Percentiles rank a stretch among this genome's conserved stretches.
Evolutionary conservation across 116 monocot species (phyloP).

Genomic region (Zostera marina): DNA sequence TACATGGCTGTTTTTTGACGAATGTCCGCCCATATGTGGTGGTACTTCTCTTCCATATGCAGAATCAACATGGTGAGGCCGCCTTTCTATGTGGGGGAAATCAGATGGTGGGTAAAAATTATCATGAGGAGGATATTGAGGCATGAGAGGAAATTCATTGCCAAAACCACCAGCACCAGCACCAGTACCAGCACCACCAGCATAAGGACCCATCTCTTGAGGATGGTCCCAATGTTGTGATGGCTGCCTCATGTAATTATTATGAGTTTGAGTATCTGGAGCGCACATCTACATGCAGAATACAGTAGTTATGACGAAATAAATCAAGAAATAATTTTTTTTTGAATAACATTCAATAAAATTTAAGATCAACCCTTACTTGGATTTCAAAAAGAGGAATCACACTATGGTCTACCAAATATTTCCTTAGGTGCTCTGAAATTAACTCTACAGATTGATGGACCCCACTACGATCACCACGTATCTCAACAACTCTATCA

Average conservation of each 20-base stretch:
- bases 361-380: constrained; percentile 13
- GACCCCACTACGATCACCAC: constrained; percentile 48
- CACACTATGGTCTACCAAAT: constrained; percentile 73
- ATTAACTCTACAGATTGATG: constrained; percentile 68
- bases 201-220: constrained; percentile 31
- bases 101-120: constrained; percentile 54
- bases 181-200: constrained; percentile 27
- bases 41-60: constrained; percentile 46
- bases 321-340: neutral
- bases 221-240: constrained; percentile 50
- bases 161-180: constrained; percentile 31
- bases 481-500: constrained; percentile 89
- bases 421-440: constrained; percentile 63
- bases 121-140: constrained; percentile 33
- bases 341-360: neutral
- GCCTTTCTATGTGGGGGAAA: constrained; percentile 34
- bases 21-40: constrained; percentile 18
- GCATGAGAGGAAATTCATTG: constrained; percentile 42
- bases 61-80: constrained; percentile 53
- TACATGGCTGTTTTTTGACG: constrained; percentile 19
- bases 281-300: constrained; percentile 27
- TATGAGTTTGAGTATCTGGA: constrained; percentile 33
- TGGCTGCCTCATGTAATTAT: constrained; percentile 40
- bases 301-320: neutral
- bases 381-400: constrained; percentile 57